phyloP scores from a whole-genome alignment of 2,329 filamentous ascomycete species.

The Chrysoporthe austroafricana region DNA sequence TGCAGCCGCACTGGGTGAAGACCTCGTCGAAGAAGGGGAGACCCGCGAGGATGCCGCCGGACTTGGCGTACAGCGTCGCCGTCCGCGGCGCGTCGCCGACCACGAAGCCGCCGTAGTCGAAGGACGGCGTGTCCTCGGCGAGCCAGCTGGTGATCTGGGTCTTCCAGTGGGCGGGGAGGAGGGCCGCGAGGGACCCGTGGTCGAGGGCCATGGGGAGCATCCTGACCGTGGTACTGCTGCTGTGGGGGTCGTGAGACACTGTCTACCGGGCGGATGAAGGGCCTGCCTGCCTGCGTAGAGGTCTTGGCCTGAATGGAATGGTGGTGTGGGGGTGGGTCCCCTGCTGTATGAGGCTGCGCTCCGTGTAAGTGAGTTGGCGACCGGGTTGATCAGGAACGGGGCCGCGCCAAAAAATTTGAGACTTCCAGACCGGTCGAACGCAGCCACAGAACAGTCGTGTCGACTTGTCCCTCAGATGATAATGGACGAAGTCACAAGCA shows the following conservation, averaged over 20 bases:
- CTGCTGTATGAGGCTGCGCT: neutral
- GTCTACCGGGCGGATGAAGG: neutral
- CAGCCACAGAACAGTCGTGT: neutral
- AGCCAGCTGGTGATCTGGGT: conserved; percentile 81
- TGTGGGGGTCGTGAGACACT: neutral
- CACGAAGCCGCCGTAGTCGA: conserved; percentile 97
- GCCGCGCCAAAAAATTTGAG: too few relatives aligned
- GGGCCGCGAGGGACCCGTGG: conserved; percentile 60
- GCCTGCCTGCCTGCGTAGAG: neutral
- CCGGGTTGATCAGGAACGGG: too few relatives aligned
- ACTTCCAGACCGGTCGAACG: neutral
- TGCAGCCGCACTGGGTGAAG: conserved; percentile 86
- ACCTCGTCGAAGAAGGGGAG: conserved; percentile 96
- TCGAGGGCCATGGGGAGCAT: conserved; percentile 35
- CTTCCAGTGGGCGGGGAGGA: conserved; percentile 87
- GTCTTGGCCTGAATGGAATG: neutral
- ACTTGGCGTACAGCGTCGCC: conserved; percentile 71
- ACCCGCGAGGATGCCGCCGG: conserved; percentile 82
- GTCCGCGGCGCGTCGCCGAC: conserved; percentile 72
- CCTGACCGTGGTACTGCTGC: neutral
- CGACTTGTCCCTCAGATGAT: neutral
- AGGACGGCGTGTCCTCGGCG: conserved; percentile 92
- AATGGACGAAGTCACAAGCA: neutral
- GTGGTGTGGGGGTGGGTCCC: neutral
- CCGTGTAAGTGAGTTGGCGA: neutral